Conservation (phyloP, 129 eudicot species). For the Solidago caesia region DNA sequence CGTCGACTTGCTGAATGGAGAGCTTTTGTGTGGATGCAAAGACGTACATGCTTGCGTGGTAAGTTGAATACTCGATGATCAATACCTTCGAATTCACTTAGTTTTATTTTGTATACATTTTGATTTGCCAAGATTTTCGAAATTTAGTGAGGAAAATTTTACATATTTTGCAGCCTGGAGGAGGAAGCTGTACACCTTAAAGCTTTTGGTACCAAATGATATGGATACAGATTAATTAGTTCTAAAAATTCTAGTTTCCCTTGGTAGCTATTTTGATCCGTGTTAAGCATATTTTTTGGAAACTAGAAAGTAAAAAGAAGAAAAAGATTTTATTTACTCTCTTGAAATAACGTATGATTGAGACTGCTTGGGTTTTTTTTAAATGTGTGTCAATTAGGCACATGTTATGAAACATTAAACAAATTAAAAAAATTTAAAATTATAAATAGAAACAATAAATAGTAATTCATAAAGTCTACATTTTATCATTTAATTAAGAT, state of each 20-base stretch:
- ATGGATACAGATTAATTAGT: not conserved
- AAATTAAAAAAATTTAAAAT: too few relatives aligned
- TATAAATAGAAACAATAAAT: too few relatives aligned
- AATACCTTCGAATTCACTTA: not conserved
- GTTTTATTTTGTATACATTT: not conserved
- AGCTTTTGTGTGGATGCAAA: conserved; percentile 63
- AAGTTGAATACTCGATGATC: conserved; percentile 21
- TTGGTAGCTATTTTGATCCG: conserved; percentile 20
- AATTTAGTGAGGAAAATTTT: not conserved
- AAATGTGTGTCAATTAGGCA: too few relatives aligned
- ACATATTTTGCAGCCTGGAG: conserved; percentile 36
- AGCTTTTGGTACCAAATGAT: conserved; percentile 19
- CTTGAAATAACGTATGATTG: not conserved
- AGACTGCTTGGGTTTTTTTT: too few relatives aligned
- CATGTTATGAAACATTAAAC: too few relatives aligned
- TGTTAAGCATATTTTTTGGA: conserved; percentile 12
- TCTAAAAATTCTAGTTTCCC: not conserved
- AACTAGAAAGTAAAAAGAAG: conserved; percentile 10
- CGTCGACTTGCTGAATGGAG: conserved; percentile 58
- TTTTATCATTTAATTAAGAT: too few relatives aligned
- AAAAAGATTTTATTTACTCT: not conserved
- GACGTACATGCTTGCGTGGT: conserved; percentile 66
- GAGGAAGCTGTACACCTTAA: conserved; percentile 39
- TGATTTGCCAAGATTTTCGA: not conserved
- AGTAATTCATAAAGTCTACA: too few relatives aligned